Evolutionary conservation across 305 asterid species (phyloP).

Genomic region (Fraxinus floribunda): DNA sequence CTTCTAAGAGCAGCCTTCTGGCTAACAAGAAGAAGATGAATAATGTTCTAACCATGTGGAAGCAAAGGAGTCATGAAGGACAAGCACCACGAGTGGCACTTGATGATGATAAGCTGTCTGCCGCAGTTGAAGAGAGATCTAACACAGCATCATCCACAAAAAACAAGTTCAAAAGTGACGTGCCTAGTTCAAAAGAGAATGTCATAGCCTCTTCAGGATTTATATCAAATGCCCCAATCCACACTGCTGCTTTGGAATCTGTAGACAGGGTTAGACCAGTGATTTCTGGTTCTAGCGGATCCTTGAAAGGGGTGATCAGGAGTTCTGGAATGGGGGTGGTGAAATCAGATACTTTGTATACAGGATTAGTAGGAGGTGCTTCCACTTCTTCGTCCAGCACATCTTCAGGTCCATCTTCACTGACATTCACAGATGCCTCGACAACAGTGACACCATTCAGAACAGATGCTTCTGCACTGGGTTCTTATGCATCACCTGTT

Average conservation of each 20-base stretch:
- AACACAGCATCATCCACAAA: slow-evolving; percentile 46
- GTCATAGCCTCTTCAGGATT: slow-evolving; percentile 36
- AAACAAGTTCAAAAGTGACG: slow-evolving; percentile 56
- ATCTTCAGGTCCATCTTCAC: slow-evolving; percentile 41
- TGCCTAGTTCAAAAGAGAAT: slow-evolving; percentile 39
- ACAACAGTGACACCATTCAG: slow-evolving; percentile 56
- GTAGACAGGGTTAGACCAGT: slow-evolving; percentile 60
- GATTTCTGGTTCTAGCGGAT: slow-evolving; percentile 57
- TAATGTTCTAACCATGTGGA: slow-evolving; percentile 94
- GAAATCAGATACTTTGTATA: slow-evolving; percentile 69
- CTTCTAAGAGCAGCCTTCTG: slow-evolving; percentile 88
- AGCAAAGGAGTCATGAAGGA: slow-evolving; percentile 85
- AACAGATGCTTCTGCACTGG: slow-evolving; percentile 84
- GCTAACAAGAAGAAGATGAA: slow-evolving; percentile 98
- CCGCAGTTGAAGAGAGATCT: slow-evolving; percentile 55
- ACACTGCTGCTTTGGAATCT: slow-evolving; percentile 46
- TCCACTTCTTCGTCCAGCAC: slow-evolving; percentile 39
- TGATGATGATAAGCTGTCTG: slow-evolving; percentile 49
- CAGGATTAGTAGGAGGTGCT: slow-evolving; percentile 51
- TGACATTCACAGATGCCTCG: slow-evolving; percentile 44
- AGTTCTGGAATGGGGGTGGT: slow-evolving; percentile 87
- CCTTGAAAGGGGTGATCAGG: slow-evolving; percentile 83
- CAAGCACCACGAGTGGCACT: slow-evolving; percentile 91
- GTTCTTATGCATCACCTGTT: slow-evolving; percentile 62
- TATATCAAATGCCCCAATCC: slow-evolving; percentile 37